Evolutionary conservation across 768 basidiomycete species (phyloP), one percentile per base, ranked within the genome.

Genomic region (Auricularia sp.): DNA sequence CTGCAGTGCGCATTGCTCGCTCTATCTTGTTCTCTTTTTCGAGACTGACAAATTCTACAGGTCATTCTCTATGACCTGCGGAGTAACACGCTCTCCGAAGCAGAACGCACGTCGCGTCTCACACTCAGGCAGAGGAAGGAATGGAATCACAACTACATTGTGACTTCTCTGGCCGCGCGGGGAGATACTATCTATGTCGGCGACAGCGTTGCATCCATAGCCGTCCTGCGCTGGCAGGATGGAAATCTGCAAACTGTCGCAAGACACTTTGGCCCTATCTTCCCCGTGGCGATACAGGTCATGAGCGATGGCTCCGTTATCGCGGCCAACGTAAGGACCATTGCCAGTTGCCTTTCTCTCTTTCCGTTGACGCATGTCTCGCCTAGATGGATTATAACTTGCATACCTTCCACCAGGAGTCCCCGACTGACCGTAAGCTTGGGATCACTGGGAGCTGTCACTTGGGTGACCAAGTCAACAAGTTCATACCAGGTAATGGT

Each of bases 81-180:
- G 4, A 14, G 62, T 10, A 51, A 54, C 11, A 76, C 66, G 72
- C 76, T 5, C 72, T 84, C 2, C 77, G 79, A 54, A 72, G 67
- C 61, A 69, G 56, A 59, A 29, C 69, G 24, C 62, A 63, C 16
- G 73, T 72, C 42, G 71, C 77, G n/a, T 70, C 73, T 10, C 69
- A 70, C 42, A 68, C 77, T 16, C 68, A 76, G 39, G 67, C 73
- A 1, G 74, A 39, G 21, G 61, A 37, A 1, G 16, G 78, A 82
- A 45, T 94, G 92, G 88, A 86, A 89, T 68, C 90, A 92, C 71
- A 93, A 90, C 64, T 94, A 94, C 75, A 67, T 90, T 65, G 84
- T 94, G 35, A 85, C 83, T 3, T 85, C 83, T 64, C 75, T 97
- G 24, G 83, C 82, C 0, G 76, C 83, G 3, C 81, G 80, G 59